Percentiles rank a stretch among this genome's conserved stretches.
These are phyloP conservation scores for Manihot esculenta DNA, from an alignment of 441 rosid species.

Conservation along the genomic window DNA sequence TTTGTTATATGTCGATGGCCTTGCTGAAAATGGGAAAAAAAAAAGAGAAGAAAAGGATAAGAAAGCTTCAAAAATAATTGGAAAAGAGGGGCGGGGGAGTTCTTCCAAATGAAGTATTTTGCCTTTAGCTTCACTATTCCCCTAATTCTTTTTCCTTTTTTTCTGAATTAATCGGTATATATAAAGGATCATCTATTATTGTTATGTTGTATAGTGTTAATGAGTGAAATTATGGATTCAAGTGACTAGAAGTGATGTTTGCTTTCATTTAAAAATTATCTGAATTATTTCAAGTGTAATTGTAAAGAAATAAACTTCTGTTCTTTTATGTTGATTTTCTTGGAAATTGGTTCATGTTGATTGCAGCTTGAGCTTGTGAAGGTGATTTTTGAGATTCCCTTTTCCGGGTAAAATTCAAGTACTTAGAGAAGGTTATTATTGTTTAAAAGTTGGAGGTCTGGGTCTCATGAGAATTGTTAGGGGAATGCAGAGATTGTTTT, in stretches of 20 bases:
- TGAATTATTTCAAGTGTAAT: not conserved
- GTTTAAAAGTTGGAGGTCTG: conserved; percentile 56
- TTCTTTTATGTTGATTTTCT: conserved; percentile 18
- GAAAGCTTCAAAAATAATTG: not conserved
- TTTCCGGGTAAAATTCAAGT: conserved; percentile 45
- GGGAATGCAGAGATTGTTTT: conserved; percentile 96
- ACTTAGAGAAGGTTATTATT: conserved; percentile 61
- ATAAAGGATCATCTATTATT: not conserved
- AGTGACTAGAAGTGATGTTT: conserved; percentile 1
- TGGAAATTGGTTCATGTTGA: conserved; percentile 34
- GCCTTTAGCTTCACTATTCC: conserved; percentile 7
- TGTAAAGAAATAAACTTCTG: conserved; percentile 9
- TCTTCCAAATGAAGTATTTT: not conserved
- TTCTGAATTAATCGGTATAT: not conserved
- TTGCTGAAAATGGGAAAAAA: conserved; percentile 26
- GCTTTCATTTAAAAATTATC: not conserved
- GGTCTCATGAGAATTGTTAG: conserved; percentile 94
- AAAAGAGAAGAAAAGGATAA: conserved; percentile 11
- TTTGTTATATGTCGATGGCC: conserved; percentile 6
- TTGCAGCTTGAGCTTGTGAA: conserved; percentile 61
- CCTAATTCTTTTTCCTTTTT: not conserved
- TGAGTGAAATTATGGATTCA: not conserved
- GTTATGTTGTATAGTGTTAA: not conserved
- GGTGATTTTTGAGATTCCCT: conserved; percentile 38
- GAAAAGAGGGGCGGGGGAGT: too few relatives aligned